These are phyloP conservation scores for Favolaschia claudopus DNA, from an alignment of 768 basidiomycete species.

Conservation along the genomic window DNA sequence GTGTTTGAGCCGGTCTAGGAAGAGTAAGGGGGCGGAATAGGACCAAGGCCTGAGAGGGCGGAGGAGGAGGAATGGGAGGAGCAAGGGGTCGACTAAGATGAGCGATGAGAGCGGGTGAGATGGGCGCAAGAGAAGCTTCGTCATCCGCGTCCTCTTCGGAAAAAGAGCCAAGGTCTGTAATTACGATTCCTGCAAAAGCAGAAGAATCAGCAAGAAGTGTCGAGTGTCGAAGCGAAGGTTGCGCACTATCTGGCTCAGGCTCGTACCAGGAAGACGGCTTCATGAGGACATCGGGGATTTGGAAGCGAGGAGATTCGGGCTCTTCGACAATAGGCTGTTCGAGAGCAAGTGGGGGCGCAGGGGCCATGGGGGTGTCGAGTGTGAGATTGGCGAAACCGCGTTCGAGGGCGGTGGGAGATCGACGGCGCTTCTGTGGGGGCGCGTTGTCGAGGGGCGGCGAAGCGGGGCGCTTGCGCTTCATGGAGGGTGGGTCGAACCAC, in stretches of 20 bases:
- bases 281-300: conserved; percentile 66
- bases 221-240: conserved; percentile 8
- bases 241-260: conserved; percentile 73
- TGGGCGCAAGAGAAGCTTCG: conserved; percentile 34
- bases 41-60: conserved; percentile 57
- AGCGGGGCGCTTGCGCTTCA: conserved; percentile 18
- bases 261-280: conserved; percentile 71
- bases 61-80: conserved; percentile 29
- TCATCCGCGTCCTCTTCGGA: conserved; percentile 52
- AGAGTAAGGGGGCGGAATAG: conserved; percentile 56
- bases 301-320: conserved; percentile 24
- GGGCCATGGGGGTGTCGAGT: conserved; percentile 29
- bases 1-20: conserved; percentile 26
- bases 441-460: neutral
- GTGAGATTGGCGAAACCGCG: conserved; percentile 63
- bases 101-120: conserved; percentile 55
- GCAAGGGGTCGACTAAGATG: conserved; percentile 46
- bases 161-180: conserved; percentile 64
- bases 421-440: conserved; percentile 54
- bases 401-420: conserved; percentile 56
- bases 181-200: conserved; percentile 61
- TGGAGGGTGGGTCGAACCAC: conserved; percentile 10
- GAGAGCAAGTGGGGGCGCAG: neutral
- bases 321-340: conserved; percentile 23
- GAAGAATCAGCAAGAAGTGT: conserved; percentile 4